Evolutionary conservation across 352 stramenopile genomes (phyloP).

Genomic region (Globisporangium recalcitrans): DNA sequence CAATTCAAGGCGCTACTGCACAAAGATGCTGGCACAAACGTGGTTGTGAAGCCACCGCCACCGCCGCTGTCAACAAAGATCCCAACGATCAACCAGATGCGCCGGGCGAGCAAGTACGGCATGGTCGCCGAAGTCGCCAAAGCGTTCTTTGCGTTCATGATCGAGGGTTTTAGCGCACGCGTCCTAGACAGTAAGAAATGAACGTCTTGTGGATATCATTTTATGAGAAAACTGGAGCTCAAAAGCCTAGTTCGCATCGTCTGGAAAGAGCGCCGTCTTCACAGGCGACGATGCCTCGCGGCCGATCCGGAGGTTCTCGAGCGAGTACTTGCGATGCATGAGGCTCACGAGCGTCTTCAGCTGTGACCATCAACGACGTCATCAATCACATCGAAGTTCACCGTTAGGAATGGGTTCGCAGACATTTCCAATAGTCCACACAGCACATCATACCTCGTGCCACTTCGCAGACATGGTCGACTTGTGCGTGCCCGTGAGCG

Average conservation of each 20-base stretch:
- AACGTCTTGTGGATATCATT: no score
- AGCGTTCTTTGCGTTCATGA: background rate
- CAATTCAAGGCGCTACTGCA: background rate
- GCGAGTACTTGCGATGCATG: constrained; percentile 83
- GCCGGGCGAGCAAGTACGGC: background rate
- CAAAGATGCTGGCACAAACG: background rate
- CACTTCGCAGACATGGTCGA: constrained; percentile 80
- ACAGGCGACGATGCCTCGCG: constrained; percentile 30
- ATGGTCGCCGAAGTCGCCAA: background rate
- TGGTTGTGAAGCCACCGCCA: background rate
- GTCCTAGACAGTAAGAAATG: no score
- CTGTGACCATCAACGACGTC: constrained; percentile 15
- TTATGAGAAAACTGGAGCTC: background rate
- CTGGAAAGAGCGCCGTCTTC: constrained; percentile 43
- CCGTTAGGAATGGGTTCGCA: background rate
- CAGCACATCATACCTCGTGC: constrained; percentile 48
- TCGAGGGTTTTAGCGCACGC: background rate
- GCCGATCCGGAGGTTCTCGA: constrained; percentile 70
- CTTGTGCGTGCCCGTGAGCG: constrained; percentile 63
- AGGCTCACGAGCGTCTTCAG: constrained; percentile 81
- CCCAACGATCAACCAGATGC: background rate
- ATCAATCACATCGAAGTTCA: background rate
- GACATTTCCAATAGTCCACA: background rate
- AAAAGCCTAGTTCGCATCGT: constrained; percentile 12
- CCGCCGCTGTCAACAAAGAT: background rate